Evolutionary conservation across 108 stramenopile species (phyloP).

Genomic region (Schizochytrium sp.): DNA sequence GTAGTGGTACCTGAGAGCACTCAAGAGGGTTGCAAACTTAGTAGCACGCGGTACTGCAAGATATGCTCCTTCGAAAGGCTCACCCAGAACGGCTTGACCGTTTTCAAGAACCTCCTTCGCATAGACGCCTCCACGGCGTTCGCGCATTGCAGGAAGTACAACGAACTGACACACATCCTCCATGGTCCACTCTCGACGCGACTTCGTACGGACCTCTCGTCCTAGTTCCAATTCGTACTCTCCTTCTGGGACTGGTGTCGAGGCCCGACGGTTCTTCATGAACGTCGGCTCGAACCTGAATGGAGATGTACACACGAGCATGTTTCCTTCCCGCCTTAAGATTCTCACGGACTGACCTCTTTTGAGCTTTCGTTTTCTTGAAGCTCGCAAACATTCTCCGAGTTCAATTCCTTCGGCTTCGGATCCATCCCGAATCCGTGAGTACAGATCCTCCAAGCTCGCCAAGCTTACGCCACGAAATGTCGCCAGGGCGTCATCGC

Average conservation of each 20-base stretch:
- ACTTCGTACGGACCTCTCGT: slow-evolving; percentile 29
- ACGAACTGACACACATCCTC: slow-evolving; percentile 56
- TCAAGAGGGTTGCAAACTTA: neutral
- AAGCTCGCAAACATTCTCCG: slow-evolving; percentile 6
- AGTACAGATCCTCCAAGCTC: neutral
- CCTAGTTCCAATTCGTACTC: neutral
- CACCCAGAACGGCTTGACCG: neutral
- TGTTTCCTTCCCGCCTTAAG: neutral
- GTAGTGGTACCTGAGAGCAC: slow-evolving; percentile 19
- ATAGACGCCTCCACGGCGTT: neutral
- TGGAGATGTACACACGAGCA: slow-evolving; percentile 16
- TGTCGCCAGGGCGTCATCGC: slow-evolving; percentile 25
- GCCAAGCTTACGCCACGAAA: slow-evolving; percentile 20
- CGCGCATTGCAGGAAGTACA: slow-evolving; percentile 10
- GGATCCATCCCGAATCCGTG: neutral
- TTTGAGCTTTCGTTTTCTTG: neutral
- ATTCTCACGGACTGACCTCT: slow-evolving; percentile 15
- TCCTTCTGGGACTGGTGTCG: too few relatives aligned
- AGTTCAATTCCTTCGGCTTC: neutral
- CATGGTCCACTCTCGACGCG: neutral
- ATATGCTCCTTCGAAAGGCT: slow-evolving; percentile 44
- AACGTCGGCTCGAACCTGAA: slow-evolving; percentile 11
- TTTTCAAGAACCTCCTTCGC: neutral
- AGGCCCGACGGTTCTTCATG: neutral
- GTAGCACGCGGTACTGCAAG: slow-evolving; percentile 8